Evolutionary conservation across 2,329 filamentous ascomycete genomes (phyloP), one percentile per base, ranked within the genome.

Genomic region (Aspergillus amoenus): DNA sequence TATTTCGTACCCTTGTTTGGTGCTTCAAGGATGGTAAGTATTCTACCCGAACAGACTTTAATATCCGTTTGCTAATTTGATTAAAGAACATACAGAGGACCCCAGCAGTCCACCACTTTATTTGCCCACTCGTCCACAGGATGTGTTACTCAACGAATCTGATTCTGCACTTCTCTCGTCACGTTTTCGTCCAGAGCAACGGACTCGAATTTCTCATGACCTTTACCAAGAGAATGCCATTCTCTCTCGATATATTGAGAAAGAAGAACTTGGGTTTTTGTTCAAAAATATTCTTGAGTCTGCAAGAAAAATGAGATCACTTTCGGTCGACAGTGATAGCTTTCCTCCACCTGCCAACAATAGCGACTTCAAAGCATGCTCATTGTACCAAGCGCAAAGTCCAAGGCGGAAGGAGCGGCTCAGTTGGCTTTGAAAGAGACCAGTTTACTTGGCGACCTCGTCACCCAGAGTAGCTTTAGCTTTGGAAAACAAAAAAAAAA

Each of bases 181-280:
- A n/a, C 68, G 70, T 43, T 81, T 87, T 66, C 84, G 88, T 57
- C 82, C 86, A 42, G 82, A 84, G 43, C 82, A 89, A 65, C 82
- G 86, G 57, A 80, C 85, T 56, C 87, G 86, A 56, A 82, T 96
- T 57, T 76, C 88, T 27, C 83, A 86, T 24, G 90, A 91, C 57
- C 88, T 94, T 77, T 79, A 84, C 56, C 81, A 81, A 56, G 92
- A 96, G 74, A 89, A 93, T 68, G 81, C 82, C 59, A 70, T 83
- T 11, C 79, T 97, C 40, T 76, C 80, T 51, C 80, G 81, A 50
- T 85, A 85, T 68, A 79, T 94, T 18, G 83, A 88, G 55, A 87
- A 87, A 70, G 81, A 85, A 57, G 82, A 86, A 39, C 81, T 96
- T 11, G 84, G 86, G 6, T 81, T 88, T 55, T 96, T 93, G 90